Percentiles rank a stretch among this genome's conserved stretches.
These are phyloP conservation scores for Cyberlindnera bimundalis DNA, from an alignment of 805 yeast genomes.

Conservation along the genomic window DNA sequence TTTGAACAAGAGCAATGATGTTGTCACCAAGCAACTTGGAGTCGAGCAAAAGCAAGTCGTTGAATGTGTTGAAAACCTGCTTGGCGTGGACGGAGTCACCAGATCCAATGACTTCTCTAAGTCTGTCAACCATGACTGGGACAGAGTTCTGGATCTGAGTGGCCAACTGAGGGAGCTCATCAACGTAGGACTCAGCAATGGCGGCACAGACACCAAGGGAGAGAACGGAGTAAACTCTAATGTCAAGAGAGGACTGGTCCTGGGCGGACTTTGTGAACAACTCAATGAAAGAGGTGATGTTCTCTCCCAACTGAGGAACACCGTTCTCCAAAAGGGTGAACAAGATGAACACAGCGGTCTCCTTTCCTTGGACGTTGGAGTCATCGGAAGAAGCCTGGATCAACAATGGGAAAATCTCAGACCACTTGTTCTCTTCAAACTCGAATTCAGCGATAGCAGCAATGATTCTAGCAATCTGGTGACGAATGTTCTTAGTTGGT, in stretches of 20 bases:
- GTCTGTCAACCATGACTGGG: slow-evolving; percentile 77
- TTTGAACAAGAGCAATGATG: slow-evolving; percentile 62
- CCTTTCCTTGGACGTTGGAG: slow-evolving; percentile 55
- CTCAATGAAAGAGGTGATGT: slow-evolving; percentile 63
- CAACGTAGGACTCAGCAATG: slow-evolving; percentile 58
- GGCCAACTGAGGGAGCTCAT: slow-evolving; percentile 44
- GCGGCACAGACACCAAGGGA: slow-evolving; percentile 69
- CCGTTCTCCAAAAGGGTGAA: slow-evolving; percentile 73
- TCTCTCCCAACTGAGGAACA: slow-evolving; percentile 53
- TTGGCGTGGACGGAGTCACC: slow-evolving; percentile 72
- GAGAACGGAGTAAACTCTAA: slow-evolving; percentile 78
- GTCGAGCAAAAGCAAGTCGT: slow-evolving; percentile 73
- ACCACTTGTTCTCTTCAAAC: slow-evolving; percentile 68
- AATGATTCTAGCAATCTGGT: slow-evolving; percentile 84
- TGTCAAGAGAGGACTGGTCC: slow-evolving; percentile 58
- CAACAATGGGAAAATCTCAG: slow-evolving; percentile 67
- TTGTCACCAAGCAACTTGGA: slow-evolving; percentile 74
- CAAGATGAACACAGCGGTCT: slow-evolving; percentile 78
- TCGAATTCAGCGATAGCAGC: slow-evolving; percentile 82
- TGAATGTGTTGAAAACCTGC: slow-evolving; percentile 79
- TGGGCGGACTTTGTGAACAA: slow-evolving; percentile 67
- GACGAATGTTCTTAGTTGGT: slow-evolving; percentile 67
- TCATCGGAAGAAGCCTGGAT: slow-evolving; percentile 60
- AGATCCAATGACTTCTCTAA: slow-evolving; percentile 66
- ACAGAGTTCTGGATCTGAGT: slow-evolving; percentile 58